phyloP scores from a whole-genome alignment of 2,329 filamentous ascomycete genomes.

The Pleurostoma richardsiae region DNA sequence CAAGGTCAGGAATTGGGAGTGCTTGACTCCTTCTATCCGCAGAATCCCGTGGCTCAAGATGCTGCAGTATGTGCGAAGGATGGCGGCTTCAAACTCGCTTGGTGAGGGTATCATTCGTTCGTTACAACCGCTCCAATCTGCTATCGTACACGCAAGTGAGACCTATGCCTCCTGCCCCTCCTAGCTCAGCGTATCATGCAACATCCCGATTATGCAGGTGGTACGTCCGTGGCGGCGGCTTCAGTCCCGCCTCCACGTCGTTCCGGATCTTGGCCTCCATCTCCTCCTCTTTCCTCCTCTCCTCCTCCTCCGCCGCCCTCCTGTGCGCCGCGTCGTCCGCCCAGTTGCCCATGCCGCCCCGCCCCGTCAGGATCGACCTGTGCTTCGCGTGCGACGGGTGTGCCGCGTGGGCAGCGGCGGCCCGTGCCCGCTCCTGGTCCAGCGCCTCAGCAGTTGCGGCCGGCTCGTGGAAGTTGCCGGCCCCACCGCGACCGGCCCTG shows the following conservation, averaged over 20 bases:
- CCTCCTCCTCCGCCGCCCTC: constrained; percentile 17
- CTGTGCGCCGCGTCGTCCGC: constrained; percentile 16
- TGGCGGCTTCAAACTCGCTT: too few relatives aligned
- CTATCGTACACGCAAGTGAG: too few relatives aligned
- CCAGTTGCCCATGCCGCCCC: constrained; percentile 58
- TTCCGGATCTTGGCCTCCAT: constrained; percentile 36
- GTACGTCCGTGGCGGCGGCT: constrained; percentile 41
- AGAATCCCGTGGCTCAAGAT: too few relatives aligned
- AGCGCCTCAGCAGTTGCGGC: constrained; percentile 22
- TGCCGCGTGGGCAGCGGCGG: constrained; percentile 22
- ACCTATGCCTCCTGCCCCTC: too few relatives aligned
- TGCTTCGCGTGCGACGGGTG: constrained; percentile 23
- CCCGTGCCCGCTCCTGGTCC: constrained; percentile 25
- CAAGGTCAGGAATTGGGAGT: too few relatives aligned
- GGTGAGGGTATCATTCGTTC: too few relatives aligned
- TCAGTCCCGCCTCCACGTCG: constrained; percentile 42
- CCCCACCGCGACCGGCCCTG: constrained; percentile 52
- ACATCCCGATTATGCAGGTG: constrained; percentile 18
- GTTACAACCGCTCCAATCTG: too few relatives aligned
- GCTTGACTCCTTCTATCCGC: too few relatives aligned
- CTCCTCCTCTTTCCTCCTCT: constrained; percentile 26
- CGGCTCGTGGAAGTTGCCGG: constrained; percentile 51
- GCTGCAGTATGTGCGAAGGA: too few relatives aligned
- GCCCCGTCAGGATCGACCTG: constrained; percentile 28
- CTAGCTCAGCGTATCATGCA: neutral